These are phyloP conservation scores for Venturia aucupariae DNA, from an alignment of 2,329 filamentous ascomycete genomes.

Conservation along the genomic window DNA sequence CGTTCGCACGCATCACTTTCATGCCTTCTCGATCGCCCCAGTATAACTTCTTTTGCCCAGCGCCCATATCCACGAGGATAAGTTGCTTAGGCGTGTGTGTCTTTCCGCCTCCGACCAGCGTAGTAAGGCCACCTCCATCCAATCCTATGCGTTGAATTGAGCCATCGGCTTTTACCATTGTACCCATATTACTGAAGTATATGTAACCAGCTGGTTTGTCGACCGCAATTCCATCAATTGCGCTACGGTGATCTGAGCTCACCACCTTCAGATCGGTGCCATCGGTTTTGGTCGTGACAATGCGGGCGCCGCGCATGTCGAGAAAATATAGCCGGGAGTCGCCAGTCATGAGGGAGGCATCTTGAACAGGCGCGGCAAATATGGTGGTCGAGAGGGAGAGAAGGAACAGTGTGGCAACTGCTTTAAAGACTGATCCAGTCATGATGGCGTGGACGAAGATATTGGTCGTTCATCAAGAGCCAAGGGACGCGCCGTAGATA, in stretches of 20 bases:
- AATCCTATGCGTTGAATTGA: slow-evolving; percentile 7
- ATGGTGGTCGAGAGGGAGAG: neutral
- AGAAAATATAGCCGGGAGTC: slow-evolving; percentile 9
- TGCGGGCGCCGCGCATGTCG: neutral
- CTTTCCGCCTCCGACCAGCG: slow-evolving; percentile 5
- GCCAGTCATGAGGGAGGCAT: neutral
- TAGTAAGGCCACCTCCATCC: slow-evolving; percentile 7
- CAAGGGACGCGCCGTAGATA: too few species aligned
- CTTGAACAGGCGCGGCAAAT: neutral
- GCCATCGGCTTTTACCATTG: neutral
- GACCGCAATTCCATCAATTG: slow-evolving; percentile 12
- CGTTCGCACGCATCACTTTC: slow-evolving; percentile 15
- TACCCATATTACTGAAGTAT: slow-evolving; percentile 14
- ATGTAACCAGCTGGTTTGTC: slow-evolving; percentile 13
- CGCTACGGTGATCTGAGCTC: neutral
- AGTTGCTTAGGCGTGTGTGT: slow-evolving; percentile 13
- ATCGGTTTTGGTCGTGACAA: neutral
- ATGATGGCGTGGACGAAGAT: neutral
- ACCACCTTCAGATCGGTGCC: slow-evolving; percentile 4
- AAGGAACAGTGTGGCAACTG: neutral
- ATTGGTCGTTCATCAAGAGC: neutral
- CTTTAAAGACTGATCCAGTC: neutral
- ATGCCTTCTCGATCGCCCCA: slow-evolving; percentile 14
- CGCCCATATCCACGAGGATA: neutral
- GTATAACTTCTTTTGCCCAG: slow-evolving; percentile 14